Base-by-base conservation (phyloP, 495 filamentous ascomycete species). In the Penicillium coprophilum region DNA sequence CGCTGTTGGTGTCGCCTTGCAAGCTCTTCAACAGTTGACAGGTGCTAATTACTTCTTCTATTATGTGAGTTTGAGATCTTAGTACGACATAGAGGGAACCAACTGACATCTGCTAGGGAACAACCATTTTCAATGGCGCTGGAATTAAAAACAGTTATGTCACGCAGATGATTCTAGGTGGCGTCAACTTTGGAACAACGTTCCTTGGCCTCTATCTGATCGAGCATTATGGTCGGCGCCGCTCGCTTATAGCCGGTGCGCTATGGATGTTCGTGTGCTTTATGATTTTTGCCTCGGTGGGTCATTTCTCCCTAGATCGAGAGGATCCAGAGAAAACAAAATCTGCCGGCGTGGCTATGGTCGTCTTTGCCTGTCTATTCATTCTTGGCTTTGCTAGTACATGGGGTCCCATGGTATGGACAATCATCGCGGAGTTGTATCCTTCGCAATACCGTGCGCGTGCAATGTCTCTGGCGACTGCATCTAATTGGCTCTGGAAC, bases 401-500 rank as follows among this genome's bases (percentile, higher is more conserved):
- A 7, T 93, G 90, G 90, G 91, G 88, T 34, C 91, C 91, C 1
- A 86, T 92, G 59, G 80, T 92, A 21, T 95, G 90, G 90, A 80
- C 87, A 11, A 85, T 90, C 43, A 81, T 86, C 23, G 88, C 87
- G 11, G 91, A 96, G 70, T 79, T 93, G 46, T 95, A 87, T 66
- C 90, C 91, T 7, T 81, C 83, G 23, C 77, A 85, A 40, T 91
- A 91, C 64, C 82, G 89, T 9, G 87, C 88, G 1, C 81, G 83
- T 15, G 85, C 77, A 19, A 91, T 92, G 86, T 87, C 85, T 8
- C 69, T 91, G 4, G 86, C 87, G 4, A 93, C 91, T 0, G 84
- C 87, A 0, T 84, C 83, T 11, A 96, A 94, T 71, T 96, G 91
- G 91, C 79, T 87, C 21, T 94, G 87, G 87, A 96, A 94, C 66